Evolutionary conservation across 305 asterid species (phyloP), one percentile per base, ranked within the genome.

Genomic region (Fraxinus dipetala): DNA sequence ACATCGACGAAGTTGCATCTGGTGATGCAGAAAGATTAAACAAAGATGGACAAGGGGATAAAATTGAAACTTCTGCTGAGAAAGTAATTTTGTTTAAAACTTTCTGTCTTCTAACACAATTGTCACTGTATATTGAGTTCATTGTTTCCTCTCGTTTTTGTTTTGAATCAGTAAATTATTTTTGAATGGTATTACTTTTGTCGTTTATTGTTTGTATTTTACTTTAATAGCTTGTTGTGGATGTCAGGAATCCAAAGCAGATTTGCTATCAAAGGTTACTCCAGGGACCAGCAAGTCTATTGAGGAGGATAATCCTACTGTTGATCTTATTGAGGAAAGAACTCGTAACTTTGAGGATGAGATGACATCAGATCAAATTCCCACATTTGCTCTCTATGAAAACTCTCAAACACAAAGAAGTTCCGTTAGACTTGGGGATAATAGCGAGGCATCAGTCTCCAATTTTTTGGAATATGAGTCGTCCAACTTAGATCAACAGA

Each of bases 1-100:
- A 95, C 86, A 86, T 95, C 3, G 97, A 96, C 82, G 98, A 91
- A 81, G 95, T 54, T 88, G 97, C 86, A 85, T 83, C 95, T 43
- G 89, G 79, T 77, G 89, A 84, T 86, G 83, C 87, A 77, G 92
- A 85, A 73, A 78, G 79, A 73, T 84, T 89, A 80, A 85, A 87
- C 84, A 91, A 84, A 82, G 86, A 84, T 56, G 91, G 87, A 82
- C 92, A 85, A 87, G 88, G 85, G 83, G 84, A 54, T 75, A 86
- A 86, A 82, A 86, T 72, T 78, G 97, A 88, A 79, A 81, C 85
- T 80, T 65, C 95, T 48, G 78, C 89, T 80, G 93, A 90, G 89
- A 93, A 90, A 84, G 93, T 87, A 82, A 78, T 78, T 79, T 82
- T 83, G 26, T 48, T 80, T 87, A 81, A 78, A 70, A 76, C 80